A percentile compares a stretch with the other conserved stretches of the same genome.
These are phyloP conservation scores for Cercospora citrullina DNA, from an alignment of 2,329 filamentous ascomycete species.

Conservation along the genomic window DNA sequence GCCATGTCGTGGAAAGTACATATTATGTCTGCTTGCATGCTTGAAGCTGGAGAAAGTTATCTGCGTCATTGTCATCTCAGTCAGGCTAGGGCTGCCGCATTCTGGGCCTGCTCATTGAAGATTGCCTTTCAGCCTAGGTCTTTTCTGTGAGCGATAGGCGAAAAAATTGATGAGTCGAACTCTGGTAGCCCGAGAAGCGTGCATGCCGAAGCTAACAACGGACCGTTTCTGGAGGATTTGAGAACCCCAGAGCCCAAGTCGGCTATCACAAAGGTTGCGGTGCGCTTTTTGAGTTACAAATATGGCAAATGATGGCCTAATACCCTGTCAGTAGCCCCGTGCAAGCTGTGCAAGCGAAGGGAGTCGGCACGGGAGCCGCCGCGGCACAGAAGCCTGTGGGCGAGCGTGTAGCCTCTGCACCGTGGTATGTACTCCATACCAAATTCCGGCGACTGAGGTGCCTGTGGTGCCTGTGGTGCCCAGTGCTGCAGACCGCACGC, in stretches of 20 bases:
- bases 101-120: background rate
- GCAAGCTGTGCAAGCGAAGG: background rate
- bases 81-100: background rate
- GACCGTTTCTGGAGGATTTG: background rate
- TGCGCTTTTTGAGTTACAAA: background rate
- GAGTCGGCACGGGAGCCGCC: background rate
- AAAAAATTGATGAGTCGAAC: background rate
- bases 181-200: background rate
- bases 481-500: background rate
- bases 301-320: background rate
- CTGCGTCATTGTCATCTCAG: background rate
- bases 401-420: background rate
- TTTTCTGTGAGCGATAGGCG: background rate
- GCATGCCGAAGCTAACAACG: background rate
- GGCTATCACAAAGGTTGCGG: background rate
- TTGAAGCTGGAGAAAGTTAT: background rate
- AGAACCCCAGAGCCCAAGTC: background rate
- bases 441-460: background rate
- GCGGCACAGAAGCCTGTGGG: background rate
- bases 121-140: slow-evolving; percentile 5
- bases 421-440: slow-evolving; percentile 1
- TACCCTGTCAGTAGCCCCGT: background rate
- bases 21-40: background rate
- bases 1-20: background rate
- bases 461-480: background rate